Percentiles rank a stretch among this genome's conserved stretches.
phyloP scores from a whole-genome alignment of 176 grass and related monocot genomes.

The Pontederia crassipes region DNA sequence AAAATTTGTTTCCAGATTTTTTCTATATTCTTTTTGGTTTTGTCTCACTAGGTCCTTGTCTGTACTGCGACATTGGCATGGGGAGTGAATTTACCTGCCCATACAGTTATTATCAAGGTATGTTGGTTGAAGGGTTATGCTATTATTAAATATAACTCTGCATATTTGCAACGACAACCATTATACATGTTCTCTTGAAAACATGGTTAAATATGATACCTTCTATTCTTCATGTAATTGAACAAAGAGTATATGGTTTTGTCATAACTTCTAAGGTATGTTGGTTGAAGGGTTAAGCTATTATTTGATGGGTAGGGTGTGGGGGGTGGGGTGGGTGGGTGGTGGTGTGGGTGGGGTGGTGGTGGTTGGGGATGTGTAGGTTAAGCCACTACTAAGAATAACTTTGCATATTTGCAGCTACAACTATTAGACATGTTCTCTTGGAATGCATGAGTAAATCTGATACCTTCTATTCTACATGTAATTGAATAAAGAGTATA shows the following conservation, averaged over 20 bases:
- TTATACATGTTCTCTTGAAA: neutral
- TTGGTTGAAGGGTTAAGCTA: no score
- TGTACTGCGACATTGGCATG: conserved; percentile 98
- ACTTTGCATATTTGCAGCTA: neutral
- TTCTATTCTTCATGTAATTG: neutral
- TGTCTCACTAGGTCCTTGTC: conserved; percentile 60
- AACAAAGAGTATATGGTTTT: neutral
- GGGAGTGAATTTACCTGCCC: conserved; percentile 95
- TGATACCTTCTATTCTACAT: neutral
- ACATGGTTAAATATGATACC: neutral
- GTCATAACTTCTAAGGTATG: no score
- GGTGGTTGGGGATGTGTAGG: no score
- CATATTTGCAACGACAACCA: neutral
- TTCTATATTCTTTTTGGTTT: conserved; percentile 24
- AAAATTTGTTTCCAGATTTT: neutral
- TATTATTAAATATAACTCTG: conserved; percentile 8
- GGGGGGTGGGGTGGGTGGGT: no score
- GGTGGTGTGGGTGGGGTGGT: no score
- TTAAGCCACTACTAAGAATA: conserved; percentile 3
- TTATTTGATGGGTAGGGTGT: no score
- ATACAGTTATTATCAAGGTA: conserved; percentile 98
- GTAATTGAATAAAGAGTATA: neutral
- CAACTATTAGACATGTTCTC: neutral
- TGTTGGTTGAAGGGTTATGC: conserved; percentile 1
- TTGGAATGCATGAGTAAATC: neutral